These are phyloP conservation scores for Silene uniflora DNA, from an alignment of 148 eudicot species.

Conservation along the genomic window DNA sequence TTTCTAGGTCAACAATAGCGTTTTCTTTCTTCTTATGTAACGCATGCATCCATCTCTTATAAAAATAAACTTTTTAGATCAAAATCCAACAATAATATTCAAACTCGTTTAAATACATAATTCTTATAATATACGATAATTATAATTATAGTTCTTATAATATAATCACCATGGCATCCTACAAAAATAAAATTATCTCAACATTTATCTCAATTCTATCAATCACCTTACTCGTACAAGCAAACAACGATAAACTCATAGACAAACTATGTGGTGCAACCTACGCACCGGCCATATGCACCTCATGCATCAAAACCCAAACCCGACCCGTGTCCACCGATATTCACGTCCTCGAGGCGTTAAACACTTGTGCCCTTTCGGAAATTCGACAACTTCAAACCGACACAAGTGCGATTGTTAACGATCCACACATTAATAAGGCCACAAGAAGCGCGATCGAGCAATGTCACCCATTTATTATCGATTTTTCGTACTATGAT, in stretches of 20 bases:
- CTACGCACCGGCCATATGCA: background rate
- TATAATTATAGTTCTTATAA: too few relatives aligned
- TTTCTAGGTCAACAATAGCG: too few relatives aligned
- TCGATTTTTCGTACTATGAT: background rate
- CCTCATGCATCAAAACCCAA: background rate
- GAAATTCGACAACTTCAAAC: background rate
- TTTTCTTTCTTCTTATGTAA: too few relatives aligned
- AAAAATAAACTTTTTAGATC: too few relatives aligned
- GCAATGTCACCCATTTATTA: background rate
- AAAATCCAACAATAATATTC: too few relatives aligned
- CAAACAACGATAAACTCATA: background rate
- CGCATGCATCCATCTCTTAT: too few relatives aligned
- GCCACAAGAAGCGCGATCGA: background rate
- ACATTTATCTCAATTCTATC: background rate
- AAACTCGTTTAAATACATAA: too few relatives aligned
- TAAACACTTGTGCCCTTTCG: background rate
- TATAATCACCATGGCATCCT: background rate
- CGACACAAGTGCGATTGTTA: background rate
- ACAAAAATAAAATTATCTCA: background rate
- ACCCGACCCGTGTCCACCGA: background rate
- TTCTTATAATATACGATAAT: too few relatives aligned
- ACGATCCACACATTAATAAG: background rate
- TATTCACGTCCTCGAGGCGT: background rate
- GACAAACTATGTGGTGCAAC: conserved; percentile 8
- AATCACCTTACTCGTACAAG: background rate